Evolutionary conservation across 768 basidiomycete genomes (phyloP).

Genomic region (Suillus cothurnatus): DNA sequence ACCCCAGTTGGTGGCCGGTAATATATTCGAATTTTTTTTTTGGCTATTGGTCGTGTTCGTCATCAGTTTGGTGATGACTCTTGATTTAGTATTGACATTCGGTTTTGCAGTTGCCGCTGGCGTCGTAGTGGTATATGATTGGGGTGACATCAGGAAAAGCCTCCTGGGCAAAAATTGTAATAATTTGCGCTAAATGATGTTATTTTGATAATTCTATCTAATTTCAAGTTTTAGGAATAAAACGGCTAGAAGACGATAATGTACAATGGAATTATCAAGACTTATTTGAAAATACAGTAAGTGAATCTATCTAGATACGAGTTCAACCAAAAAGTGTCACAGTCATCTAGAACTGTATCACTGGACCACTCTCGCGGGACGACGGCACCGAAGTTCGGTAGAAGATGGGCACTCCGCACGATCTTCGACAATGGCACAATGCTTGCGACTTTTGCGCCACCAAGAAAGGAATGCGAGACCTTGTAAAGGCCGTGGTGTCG

Average conservation of each 20-base stretch:
- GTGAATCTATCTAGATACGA: slow-evolving; percentile 19
- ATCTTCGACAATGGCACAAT: slow-evolving; percentile 23
- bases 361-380: too few species aligned
- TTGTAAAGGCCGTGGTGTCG: slow-evolving; percentile 27
- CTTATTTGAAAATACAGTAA: neutral
- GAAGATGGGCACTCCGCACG: slow-evolving; percentile 23
- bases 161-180: too few species aligned
- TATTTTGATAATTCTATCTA: neutral
- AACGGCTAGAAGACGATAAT: neutral
- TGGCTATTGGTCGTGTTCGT: neutral
- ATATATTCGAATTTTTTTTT: neutral
- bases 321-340: slow-evolving; percentile 23
- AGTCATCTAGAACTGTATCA: too few species aligned
- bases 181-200: too few species aligned
- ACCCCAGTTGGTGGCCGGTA: neutral
- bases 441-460: slow-evolving; percentile 18
- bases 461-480: slow-evolving; percentile 12
- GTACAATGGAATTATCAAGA: neutral
- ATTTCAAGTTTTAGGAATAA: neutral
- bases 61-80: neutral
- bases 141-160: neutral
- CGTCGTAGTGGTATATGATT: neutral
- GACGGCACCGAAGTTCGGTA: neutral
- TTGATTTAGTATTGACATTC: neutral
- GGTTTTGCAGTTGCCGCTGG: neutral